Evolutionary conservation across 345 rosid species (phyloP).

Genomic region (Euphorbia peplus): DNA sequence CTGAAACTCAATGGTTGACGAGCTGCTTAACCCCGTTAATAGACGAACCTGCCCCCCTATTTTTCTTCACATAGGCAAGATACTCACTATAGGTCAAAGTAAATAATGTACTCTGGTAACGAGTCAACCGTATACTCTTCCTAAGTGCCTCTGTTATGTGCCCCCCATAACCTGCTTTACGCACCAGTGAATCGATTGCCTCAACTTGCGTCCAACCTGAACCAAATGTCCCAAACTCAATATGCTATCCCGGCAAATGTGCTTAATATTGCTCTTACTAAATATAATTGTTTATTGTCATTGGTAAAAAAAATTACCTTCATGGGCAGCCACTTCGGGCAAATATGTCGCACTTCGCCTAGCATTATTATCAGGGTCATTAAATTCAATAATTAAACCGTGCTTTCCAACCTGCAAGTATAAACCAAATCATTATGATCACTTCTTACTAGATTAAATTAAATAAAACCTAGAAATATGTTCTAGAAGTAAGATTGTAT

Average conservation of each 20-base stretch:
- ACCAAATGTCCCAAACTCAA: conserved; percentile 7
- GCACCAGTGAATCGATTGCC: conserved; percentile 88
- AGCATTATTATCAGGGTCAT: conserved; percentile 58
- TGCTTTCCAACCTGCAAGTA: conserved; percentile 73
- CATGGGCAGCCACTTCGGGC: conserved; percentile 98
- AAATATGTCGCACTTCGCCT: conserved; percentile 89
- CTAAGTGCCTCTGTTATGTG: conserved; percentile 58
- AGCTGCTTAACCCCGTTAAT: conserved; percentile 54
- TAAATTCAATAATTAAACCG: conserved; percentile 88
- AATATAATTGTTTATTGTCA: not conserved
- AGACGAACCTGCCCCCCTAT: conserved; percentile 57
- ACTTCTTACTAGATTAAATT: not conserved
- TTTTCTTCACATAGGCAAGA: conserved; percentile 57
- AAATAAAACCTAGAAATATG: not conserved
- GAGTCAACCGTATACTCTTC: conserved; percentile 68
- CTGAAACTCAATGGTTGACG: conserved; percentile 31
- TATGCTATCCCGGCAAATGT: not conserved
- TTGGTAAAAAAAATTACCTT: conserved; percentile 46
- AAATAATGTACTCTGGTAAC: conserved; percentile 90
- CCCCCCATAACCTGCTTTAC: conserved; percentile 78
- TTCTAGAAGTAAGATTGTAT: not conserved
- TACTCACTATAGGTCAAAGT: conserved; percentile 80
- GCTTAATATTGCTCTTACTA: not conserved
- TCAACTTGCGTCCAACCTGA: conserved; percentile 83
- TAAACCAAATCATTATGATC: conserved; percentile 7